phyloP scores from a whole-genome alignment of 768 basidiomycete genomes.

The Tricholoma saponaceum region DNA sequence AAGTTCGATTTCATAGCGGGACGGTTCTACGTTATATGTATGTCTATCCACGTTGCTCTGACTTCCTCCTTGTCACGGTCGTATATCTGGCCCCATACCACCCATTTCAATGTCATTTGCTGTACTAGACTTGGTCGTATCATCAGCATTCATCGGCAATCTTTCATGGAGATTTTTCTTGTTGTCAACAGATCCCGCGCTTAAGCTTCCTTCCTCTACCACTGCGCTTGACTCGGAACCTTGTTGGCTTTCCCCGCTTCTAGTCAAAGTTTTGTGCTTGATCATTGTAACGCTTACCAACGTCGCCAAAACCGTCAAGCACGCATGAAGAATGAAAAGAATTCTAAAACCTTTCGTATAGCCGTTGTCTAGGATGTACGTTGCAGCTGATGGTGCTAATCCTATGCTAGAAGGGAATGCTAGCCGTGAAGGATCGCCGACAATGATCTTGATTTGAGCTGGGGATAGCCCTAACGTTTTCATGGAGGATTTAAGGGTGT shows the following conservation, averaged over 20 bases:
- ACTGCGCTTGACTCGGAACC: too few species aligned
- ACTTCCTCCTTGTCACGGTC: too few species aligned
- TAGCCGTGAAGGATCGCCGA: slow-evolving; percentile 44
- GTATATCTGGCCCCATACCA: background rate
- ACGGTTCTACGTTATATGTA: too few species aligned
- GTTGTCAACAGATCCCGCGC: background rate
- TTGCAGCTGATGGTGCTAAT: slow-evolving; percentile 33
- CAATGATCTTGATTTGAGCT: slow-evolving; percentile 35
- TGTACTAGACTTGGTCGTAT: background rate
- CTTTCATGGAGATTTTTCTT: background rate
- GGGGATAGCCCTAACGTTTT: slow-evolving; percentile 34
- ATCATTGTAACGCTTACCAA: slow-evolving; percentile 56
- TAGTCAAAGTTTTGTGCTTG: slow-evolving; percentile 54
- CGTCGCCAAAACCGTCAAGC: slow-evolving; percentile 50
- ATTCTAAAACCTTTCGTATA: slow-evolving; percentile 54
- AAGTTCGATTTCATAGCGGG: too few species aligned
- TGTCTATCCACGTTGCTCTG: too few species aligned
- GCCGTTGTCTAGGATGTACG: slow-evolving; percentile 40
- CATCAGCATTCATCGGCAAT: background rate
- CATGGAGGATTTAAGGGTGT: slow-evolving; percentile 42
- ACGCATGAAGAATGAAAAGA: slow-evolving; percentile 60
- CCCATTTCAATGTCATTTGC: background rate
- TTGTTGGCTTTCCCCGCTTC: slow-evolving; percentile 41
- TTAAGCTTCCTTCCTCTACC: too few species aligned
- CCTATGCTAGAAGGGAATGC: slow-evolving; percentile 34